Base-by-base conservation (phyloP, 2,329 filamentous ascomycete genomes). In the Ophiostoma populinum region DNA sequence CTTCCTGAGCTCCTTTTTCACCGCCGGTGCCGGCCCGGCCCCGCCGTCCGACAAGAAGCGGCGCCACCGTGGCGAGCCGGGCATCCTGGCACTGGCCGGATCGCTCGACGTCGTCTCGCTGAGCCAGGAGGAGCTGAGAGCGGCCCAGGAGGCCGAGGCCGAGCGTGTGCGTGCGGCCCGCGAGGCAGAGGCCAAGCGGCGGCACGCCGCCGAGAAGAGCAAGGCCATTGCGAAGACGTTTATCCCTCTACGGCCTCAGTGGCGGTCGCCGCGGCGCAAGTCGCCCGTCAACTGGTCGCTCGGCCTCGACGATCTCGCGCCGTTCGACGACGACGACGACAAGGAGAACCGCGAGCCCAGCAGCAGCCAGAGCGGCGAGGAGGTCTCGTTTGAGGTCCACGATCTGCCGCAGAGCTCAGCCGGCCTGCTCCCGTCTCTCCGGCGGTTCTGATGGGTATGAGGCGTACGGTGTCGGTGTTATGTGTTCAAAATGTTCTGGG, bases 61-160 rank as follows among this genome's bases (percentile, higher is more conserved):
- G 24, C 37, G 27, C 10, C 20, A 25, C 12, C 17, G 19, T 6
- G 24, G 7, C n/a, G 17, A 16, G 1, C 16, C 20, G 11, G 20
- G 20, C n/a, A n/a, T n/a, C 5, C 38, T 38, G 20, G 34, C 43
- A 7, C 26, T 43, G 9, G 22, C 38, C 3, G 38, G 37, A 1
- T 31, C 39, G 10, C 39, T 44, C 11, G 39, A 44, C 1, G 28
- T 43, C 2, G 35, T 42, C 13, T 22, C 26, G 2, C 12, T 37
- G 15, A 38, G 35, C 15, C 39, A 41, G 7, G 29, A 37, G 2
- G 24, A 39, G 15, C 17, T 13, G 13, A 22, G 20, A 4, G 34
- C 29, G 2, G 25, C 37, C 1, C 12, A 35, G 2, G 7, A n/a
- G 7, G 16, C 28, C 2, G n/a, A n/a, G n/a, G n/a, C n/a, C n/a